Evolutionary conservation across 768 basidiomycete species (phyloP).

Genomic region (Pseudohyphozyma bogoriensis): DNA sequence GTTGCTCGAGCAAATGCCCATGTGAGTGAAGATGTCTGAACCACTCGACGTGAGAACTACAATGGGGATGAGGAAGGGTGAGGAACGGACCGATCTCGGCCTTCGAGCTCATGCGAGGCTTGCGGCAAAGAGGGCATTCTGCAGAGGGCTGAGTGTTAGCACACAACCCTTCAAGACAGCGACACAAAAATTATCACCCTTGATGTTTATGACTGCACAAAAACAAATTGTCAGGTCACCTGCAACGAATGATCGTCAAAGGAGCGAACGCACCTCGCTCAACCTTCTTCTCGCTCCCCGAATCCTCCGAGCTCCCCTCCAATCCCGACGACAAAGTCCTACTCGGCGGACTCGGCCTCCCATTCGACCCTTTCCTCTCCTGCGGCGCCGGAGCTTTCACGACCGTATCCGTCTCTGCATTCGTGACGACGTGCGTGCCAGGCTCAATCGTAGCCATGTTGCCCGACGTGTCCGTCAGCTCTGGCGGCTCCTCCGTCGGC

Average conservation of each 20-base stretch:
- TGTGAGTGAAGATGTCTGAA: constrained; percentile 79
- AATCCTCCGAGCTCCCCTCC: background rate
- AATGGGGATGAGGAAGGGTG: background rate
- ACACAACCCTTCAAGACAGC: too few relatives aligned
- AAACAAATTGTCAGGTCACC: background rate
- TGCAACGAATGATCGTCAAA: background rate
- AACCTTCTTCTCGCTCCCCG: background rate
- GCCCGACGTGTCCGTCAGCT: constrained; percentile 10
- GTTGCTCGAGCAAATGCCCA: constrained; percentile 88
- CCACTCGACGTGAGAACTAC: background rate
- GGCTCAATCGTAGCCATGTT: constrained; percentile 19
- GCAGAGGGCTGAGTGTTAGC: too few relatives aligned
- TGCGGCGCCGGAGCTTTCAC: constrained; percentile 8
- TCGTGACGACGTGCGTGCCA: constrained; percentile 16
- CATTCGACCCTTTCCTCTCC: too few relatives aligned
- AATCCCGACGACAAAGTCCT: constrained; percentile 5
- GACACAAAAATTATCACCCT: too few relatives aligned
- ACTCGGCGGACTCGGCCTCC: background rate
- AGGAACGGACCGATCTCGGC: constrained; percentile 51
- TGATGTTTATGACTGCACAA: constrained; percentile 72
- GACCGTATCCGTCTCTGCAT: constrained; percentile 10
- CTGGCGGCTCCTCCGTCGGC: background rate
- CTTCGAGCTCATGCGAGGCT: constrained; percentile 70
- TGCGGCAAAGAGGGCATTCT: constrained; percentile 88
- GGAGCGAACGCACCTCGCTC: constrained; percentile 14